Evolutionary conservation across 1,284 basidiomycete genomes (phyloP).

Genomic region (Papiliotrema flavescens): DNA sequence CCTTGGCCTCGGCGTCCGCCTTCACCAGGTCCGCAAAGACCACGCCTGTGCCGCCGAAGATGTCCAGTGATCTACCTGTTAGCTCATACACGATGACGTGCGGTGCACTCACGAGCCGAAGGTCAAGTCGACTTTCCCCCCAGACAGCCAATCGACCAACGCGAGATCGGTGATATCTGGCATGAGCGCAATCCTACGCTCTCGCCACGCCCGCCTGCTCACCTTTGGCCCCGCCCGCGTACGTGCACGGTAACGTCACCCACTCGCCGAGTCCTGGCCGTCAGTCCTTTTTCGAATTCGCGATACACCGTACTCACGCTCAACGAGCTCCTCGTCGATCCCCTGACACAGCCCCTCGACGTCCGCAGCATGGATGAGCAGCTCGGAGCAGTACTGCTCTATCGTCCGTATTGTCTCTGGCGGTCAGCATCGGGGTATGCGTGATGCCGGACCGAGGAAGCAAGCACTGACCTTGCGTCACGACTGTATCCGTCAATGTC

Average conservation of each 20-base stretch:
- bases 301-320: conserved; percentile 55
- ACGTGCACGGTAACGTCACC: conserved; percentile 88
- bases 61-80: neutral
- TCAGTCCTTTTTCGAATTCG: neutral
- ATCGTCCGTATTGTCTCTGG: conserved; percentile 36
- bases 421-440: neutral
- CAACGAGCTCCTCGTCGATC: conserved; percentile 86
- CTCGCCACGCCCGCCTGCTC: conserved; percentile 13
- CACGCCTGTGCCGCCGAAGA: conserved; percentile 5
- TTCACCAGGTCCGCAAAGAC: conserved; percentile 3
- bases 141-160: conserved; percentile 74
- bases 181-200: neutral
- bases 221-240: conserved; percentile 95
- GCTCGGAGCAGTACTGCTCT: conserved; percentile 65
- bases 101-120: conserved; percentile 71
- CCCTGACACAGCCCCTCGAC: conserved; percentile 97
- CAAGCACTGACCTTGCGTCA: conserved; percentile 64
- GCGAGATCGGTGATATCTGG: conserved; percentile 78
- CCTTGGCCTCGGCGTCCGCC: conserved; percentile 3
- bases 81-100: too few relatives aligned
- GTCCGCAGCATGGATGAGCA: conserved; percentile 94
- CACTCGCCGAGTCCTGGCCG: conserved; percentile 81
- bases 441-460: neutral
- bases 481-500: conserved; percentile 89
- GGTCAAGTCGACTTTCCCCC: conserved; percentile 88